Evolutionary conservation across 306 rosid species (phyloP).

Genomic region (Ammopiptanthus mongolicus): DNA sequence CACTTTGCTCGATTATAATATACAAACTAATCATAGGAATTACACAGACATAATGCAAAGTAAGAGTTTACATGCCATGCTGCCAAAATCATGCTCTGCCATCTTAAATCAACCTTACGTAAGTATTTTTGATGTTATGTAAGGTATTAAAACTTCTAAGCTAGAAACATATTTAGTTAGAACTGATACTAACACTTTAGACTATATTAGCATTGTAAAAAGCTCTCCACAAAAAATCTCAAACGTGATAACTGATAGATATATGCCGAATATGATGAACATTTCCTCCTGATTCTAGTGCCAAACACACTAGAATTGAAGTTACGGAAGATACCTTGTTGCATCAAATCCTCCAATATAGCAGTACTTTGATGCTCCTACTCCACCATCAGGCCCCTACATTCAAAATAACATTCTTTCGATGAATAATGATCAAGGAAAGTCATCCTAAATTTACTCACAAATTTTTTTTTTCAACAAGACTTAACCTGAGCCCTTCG

Average conservation of each 20-base stretch:
- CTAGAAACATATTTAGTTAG: not conserved
- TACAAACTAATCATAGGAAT: not conserved
- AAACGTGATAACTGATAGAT: not conserved
- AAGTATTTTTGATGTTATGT: not conserved
- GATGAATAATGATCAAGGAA: not conserved
- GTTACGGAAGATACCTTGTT: conserved; percentile 62
- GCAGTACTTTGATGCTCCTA: conserved; percentile 87
- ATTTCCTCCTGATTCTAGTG: not conserved
- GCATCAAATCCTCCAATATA: conserved; percentile 94
- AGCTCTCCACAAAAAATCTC: not conserved
- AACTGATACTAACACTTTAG: not conserved
- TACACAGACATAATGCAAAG: not conserved
- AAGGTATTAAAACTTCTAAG: not conserved
- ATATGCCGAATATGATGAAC: not conserved
- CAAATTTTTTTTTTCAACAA: not conserved
- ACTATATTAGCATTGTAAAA: not conserved
- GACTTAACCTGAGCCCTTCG: conserved; percentile 72
- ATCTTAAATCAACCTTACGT: not conserved
- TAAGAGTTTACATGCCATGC: not conserved
- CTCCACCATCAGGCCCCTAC: conserved; percentile 97
- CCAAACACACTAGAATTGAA: not conserved
- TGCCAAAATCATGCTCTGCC: not conserved
- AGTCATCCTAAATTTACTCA: not conserved
- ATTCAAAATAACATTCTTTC: conserved; percentile 24
- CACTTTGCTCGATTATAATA: not conserved